Evolutionary conservation across 2,329 filamentous ascomycete genomes (phyloP).

Genomic region (Colletotrichum abscissum): DNA sequence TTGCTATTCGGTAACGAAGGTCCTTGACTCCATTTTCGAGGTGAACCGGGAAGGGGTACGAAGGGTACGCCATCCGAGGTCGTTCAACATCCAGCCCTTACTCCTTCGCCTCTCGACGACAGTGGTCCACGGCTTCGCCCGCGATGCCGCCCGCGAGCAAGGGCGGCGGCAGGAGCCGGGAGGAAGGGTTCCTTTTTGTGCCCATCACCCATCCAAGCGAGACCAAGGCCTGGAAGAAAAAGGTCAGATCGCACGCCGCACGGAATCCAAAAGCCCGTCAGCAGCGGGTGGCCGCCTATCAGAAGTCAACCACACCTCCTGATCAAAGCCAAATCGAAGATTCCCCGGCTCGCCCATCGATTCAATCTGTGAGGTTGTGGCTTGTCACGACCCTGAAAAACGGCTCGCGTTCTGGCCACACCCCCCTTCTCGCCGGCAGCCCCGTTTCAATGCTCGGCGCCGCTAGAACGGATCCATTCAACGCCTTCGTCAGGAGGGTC

Average conservation of each 20-base stretch:
- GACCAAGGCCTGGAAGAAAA: slow-evolving; percentile 19
- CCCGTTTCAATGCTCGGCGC: slow-evolving; percentile 10
- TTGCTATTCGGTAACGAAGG: neutral
- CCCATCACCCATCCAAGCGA: slow-evolving; percentile 36
- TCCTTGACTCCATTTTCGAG: neutral
- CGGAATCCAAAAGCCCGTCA: slow-evolving; percentile 27
- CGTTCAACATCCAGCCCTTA: neutral
- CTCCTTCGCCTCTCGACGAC: neutral
- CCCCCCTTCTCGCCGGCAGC: neutral
- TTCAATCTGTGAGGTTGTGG: neutral
- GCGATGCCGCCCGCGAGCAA: slow-evolving; percentile 8
- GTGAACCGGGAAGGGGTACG: neutral
- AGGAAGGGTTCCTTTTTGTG: slow-evolving; percentile 36
- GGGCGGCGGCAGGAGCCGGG: neutral
- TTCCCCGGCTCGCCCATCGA: neutral
- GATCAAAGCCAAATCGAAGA: neutral
- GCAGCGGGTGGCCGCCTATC: slow-evolving; percentile 30
- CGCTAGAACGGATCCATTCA: slow-evolving; percentile 32
- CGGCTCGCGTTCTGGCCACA: neutral
- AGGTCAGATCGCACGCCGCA: slow-evolving; percentile 39
- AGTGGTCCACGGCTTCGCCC: neutral
- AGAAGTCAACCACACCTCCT: neutral
- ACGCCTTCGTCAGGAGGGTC: slow-evolving; percentile 16
- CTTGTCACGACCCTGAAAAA: neutral
- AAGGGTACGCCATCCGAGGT: neutral